A percentile compares a stretch with the other conserved stretches of the same genome.
Conservation (phyloP, 495 filamentous ascomycete genomes). For the Penicillium verhagenii region DNA sequence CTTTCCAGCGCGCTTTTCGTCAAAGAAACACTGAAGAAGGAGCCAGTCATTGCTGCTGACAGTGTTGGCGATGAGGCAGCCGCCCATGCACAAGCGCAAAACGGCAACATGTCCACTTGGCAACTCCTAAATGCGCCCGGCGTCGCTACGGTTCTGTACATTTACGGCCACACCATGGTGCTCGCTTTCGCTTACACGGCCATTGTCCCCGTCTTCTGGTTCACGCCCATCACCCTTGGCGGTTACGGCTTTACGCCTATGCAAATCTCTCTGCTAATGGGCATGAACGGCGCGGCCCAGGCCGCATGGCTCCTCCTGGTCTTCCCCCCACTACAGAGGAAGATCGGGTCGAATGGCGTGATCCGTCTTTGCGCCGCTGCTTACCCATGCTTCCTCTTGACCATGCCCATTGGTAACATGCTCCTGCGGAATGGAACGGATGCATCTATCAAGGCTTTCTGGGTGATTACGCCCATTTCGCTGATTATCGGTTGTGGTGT, state of each 20-base stretch:
- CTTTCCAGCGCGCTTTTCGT: constrained; percentile 48
- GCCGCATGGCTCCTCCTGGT: constrained; percentile 61
- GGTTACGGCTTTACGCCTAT: constrained; percentile 59
- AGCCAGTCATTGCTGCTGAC: constrained; percentile 6
- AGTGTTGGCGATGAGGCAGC: constrained; percentile 3
- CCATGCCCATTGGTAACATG: constrained; percentile 49
- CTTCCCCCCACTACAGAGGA: constrained; percentile 59
- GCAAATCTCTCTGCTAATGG: constrained; percentile 60
- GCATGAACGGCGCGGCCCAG: constrained; percentile 57
- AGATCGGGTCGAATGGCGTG: constrained; percentile 60
- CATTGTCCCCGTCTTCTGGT: constrained; percentile 60
- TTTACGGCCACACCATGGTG: constrained; percentile 60
- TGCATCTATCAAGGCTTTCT: constrained; percentile 44
- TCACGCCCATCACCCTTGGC: constrained; percentile 51
- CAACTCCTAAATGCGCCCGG: constrained; percentile 60
- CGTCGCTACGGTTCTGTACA: constrained; percentile 58
- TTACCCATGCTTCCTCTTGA: constrained; percentile 59
- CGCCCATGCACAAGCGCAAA: not conserved
- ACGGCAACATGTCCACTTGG: constrained; percentile 41
- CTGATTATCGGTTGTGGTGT: constrained; percentile 55
- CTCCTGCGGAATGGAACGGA: constrained; percentile 44
- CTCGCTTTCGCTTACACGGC: constrained; percentile 65
- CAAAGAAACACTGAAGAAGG: constrained; percentile 53
- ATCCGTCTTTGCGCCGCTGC: constrained; percentile 50
- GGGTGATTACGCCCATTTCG: constrained; percentile 44